A percentile compares a stretch with the other conserved stretches of the same genome.
Conservation (phyloP, 1,139 yeast genomes). For the Protomyces macrosporus region DNA sequence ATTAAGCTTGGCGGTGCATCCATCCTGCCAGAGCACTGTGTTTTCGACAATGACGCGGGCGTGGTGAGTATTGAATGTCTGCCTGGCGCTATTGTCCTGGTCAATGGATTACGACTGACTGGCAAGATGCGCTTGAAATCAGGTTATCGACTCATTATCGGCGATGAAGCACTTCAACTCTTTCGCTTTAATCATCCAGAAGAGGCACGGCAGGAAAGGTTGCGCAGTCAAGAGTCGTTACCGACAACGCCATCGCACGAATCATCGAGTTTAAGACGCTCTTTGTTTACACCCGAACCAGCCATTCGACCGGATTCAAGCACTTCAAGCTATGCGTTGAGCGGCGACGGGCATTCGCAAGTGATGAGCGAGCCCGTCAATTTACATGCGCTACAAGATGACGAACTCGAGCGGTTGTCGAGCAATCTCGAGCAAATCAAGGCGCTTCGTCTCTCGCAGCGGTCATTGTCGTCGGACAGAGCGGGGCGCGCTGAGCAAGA, state of each 20-base stretch:
- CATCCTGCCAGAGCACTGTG: constrained; percentile 35
- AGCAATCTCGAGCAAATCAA: constrained; percentile 32
- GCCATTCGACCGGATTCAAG: not conserved
- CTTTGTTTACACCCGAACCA: not conserved
- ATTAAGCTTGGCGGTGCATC: constrained; percentile 34
- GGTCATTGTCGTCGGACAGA: not conserved
- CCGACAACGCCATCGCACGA: constrained; percentile 6
- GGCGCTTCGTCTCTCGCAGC: constrained; percentile 19
- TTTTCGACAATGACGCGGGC: constrained; percentile 31
- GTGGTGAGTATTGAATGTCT: constrained; percentile 31
- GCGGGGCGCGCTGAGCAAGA: not conserved
- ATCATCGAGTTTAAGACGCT: not conserved
- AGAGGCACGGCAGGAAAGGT: constrained; percentile 30
- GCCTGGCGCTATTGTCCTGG: constrained; percentile 32
- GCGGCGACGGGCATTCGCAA: not conserved
- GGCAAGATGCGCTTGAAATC: constrained; percentile 31
- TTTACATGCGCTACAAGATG: constrained; percentile 32
- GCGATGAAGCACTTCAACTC: constrained; percentile 32
- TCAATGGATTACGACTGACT: constrained; percentile 33
- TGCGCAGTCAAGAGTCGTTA: not conserved
- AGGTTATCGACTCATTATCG: constrained; percentile 35
- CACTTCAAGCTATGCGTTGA: constrained; percentile 14
- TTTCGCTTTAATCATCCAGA: constrained; percentile 37
- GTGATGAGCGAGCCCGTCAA: constrained; percentile 30
- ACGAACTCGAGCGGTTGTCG: constrained; percentile 32